Evolutionary conservation across 805 yeast species (phyloP), one percentile per base, ranked within the genome.

Genomic region (Vanderwaltozyma tropicalis): DNA sequence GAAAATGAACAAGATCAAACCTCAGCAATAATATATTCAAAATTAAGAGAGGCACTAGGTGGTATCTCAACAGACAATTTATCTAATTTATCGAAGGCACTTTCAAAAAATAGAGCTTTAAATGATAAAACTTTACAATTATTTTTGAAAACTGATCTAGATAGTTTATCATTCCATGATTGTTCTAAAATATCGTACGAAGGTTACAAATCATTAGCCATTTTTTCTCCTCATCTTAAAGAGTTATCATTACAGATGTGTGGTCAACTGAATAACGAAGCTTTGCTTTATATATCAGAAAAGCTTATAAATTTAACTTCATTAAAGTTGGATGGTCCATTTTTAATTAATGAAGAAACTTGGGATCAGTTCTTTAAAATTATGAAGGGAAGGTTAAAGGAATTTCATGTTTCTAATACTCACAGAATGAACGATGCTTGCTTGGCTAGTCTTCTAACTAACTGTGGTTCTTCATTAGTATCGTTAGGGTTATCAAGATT

Each of bases 201-300:
- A 42, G 72, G 92, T 0, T 69, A 79, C 43, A 71, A 73, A 48
- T 68, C 76, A 45, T 74, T 92, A 28, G 87, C 88, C 0, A 68
- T 94, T 0, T 80, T 64, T 54, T 84, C 95, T 47, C 95, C 96
- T 0, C 67, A 78, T 20, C 43, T 92, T 3, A 77, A 72, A 45
- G 57, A 67, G 1, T 56, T 92, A 31, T 79, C 79, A 0, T 63
- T 92, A 32, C 76, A 77, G 41, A 89, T 88, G 96, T 89, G 97
- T 65, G 98, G 98, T 4, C 88, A 83, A 48, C 62, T 92, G 29
- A 86, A 81, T 48, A 83, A 83, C 53, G 87, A 80, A 44, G 80
- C 81, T 40, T 56, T 92, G 41, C 53, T 65, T 14, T 81, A 85
- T 53, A 74, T 72, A 42, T 70, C 74, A 4, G 63, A 74, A 9